Base-by-base conservation (phyloP, 495 filamentous ascomycete species). In the Trichoderma virens region DNA sequence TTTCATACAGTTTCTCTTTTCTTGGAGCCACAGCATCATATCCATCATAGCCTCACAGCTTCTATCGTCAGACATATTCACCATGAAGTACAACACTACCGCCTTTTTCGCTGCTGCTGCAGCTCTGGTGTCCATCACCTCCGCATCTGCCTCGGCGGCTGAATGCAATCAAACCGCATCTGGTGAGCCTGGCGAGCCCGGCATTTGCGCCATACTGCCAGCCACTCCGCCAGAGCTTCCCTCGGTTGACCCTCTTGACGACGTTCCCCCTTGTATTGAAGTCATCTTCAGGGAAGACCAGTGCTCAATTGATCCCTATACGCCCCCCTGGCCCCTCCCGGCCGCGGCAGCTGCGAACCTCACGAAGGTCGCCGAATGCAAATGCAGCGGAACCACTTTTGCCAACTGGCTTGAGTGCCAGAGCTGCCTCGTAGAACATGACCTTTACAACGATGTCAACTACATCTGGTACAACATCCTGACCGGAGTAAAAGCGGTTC, bases 341-440 rank as follows among this genome's bases (percentile, higher is more conserved):
- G 75, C 9, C 75, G 78, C 66, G n/a, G n/a, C n/a, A n/a, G n/a
- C n/a, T n/a, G n/a, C n/a, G n/a, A n/a, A n/a, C n/a, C n/a, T n/a
- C n/a, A n/a, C n/a, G n/a, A n/a, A n/a, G n/a, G n/a, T n/a, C n/a
- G 73, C 75, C 34, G 64, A 77, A 62, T 78, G 77, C 65, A 75
- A 76, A 62, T 79, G 77, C 69, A 65, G 65, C 45, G 76, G 77
- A 2, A 71, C 69, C 62, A 77, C 70, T 66, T 77, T 78, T 66
- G 30, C 60, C 18, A 76, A 78, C 60, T 77, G 74, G 73, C 47
- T 70, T 3, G 72, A 68, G 43, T 79, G 77, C 64, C 71, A 73
- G 2, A 32, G 66, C 18, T 79, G 76, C 64, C 68, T 75, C 28
- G 70, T 65, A 41, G 64, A 72, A 28, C 75, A 79, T 70, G 75